Evolutionary conservation across 306 rosid species (phyloP).

Genomic region (Castanospermum australe): DNA sequence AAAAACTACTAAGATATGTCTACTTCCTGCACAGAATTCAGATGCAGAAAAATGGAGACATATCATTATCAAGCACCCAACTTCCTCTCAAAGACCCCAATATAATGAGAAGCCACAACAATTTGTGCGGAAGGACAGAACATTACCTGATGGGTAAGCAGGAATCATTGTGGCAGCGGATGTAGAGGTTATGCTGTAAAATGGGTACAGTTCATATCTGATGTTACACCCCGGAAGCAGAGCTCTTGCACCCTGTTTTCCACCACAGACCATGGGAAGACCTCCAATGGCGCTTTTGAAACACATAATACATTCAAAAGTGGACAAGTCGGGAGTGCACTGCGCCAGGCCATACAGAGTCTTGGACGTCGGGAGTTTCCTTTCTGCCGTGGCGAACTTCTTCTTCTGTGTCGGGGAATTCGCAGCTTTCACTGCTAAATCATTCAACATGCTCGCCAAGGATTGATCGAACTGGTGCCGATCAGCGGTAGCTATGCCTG

Average conservation of each 20-base stretch:
- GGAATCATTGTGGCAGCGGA: not conserved
- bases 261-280: conserved; percentile 17
- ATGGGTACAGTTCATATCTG: not conserved
- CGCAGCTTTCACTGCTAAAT: not conserved
- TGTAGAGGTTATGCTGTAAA: not conserved
- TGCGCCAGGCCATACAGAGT: conserved; percentile 21
- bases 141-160: not conserved
- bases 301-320: not conserved
- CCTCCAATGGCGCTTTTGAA: not conserved
- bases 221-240: conserved; percentile 2
- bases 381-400: not conserved
- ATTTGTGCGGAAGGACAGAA: too few species aligned
- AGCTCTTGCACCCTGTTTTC: conserved; percentile 1
- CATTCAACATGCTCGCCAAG: not conserved
- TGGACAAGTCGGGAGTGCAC: not conserved
- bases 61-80: not conserved
- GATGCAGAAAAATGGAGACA: too few species aligned
- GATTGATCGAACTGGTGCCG: not conserved
- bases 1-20: not conserved
- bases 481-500: too few species aligned
- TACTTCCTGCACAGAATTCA: conserved; percentile 10
- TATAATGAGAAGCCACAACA: too few species aligned
- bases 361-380: not conserved
- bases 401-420: not conserved
- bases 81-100: too few species aligned